A percentile compares a stretch with the other conserved stretches of the same genome.
These are phyloP conservation scores for Mycena leptocephala DNA, from an alignment of 768 basidiomycete genomes.

Conservation along the genomic window DNA sequence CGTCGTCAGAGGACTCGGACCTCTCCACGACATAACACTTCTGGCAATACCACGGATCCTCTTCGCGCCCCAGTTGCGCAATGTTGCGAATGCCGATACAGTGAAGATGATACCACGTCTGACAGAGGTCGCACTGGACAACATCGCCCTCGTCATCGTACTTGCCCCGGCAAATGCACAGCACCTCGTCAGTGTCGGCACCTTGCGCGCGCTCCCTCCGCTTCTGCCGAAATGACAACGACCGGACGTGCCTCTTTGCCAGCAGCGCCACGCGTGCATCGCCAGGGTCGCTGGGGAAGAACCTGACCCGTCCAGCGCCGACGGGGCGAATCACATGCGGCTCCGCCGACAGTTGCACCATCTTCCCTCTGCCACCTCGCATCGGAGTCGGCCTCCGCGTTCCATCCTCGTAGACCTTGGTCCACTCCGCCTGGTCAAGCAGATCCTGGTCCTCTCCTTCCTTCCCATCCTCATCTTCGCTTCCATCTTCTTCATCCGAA, in stretches of 20 bases:
- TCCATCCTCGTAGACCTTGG: constrained; percentile 47
- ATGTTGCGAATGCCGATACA: constrained; percentile 83
- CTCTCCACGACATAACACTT: constrained; percentile 65
- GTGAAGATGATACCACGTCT: constrained; percentile 86
- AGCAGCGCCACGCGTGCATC: constrained; percentile 84
- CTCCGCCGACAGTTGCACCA: constrained; percentile 68
- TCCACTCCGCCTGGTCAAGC: constrained; percentile 47
- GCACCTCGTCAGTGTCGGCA: constrained; percentile 62
- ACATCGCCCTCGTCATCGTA: constrained; percentile 77
- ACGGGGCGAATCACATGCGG: constrained; percentile 46
- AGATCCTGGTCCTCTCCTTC: constrained; percentile 50
- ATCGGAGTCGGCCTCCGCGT: constrained; percentile 47
- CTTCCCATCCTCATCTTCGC: constrained; percentile 43
- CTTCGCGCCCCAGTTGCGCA: constrained; percentile 79
- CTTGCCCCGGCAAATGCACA: constrained; percentile 78
- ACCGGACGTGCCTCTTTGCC: constrained; percentile 79
- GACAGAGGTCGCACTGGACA: constrained; percentile 88
- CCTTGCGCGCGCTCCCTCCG: constrained; percentile 54
- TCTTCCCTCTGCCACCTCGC: constrained; percentile 71
- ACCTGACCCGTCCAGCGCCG: constrained; percentile 45
- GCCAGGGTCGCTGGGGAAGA: constrained; percentile 78
- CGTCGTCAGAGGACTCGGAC: constrained; percentile 58
- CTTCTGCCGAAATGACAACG: constrained; percentile 70
- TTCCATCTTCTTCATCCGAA: constrained; percentile 72
- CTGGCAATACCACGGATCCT: constrained; percentile 86